These are phyloP conservation scores for Flaveria brownii DNA, from an alignment of 129 eudicot genomes.

Conservation along the genomic window DNA sequence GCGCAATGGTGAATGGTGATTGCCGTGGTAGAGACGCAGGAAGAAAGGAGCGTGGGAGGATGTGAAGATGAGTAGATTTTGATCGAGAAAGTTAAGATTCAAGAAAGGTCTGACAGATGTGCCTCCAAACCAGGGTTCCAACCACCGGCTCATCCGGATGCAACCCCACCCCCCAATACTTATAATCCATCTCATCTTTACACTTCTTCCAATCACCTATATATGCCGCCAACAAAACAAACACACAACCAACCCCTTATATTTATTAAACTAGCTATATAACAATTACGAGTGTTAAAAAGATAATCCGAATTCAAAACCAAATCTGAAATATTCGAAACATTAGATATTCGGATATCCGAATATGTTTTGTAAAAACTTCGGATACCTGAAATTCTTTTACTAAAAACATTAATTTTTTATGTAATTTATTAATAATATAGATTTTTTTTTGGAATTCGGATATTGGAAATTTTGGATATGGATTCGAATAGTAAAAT, in stretches of 20 bases:
- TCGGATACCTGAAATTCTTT: too few relatives aligned
- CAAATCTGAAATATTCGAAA: too few relatives aligned
- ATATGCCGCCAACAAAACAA: not conserved
- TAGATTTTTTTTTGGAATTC: too few relatives aligned
- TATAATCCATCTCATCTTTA: not conserved
- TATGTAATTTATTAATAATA: too few relatives aligned
- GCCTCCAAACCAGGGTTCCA: slow-evolving; percentile 41
- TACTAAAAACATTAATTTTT: too few relatives aligned
- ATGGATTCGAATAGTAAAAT: too few relatives aligned
- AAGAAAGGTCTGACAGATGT: slow-evolving; percentile 36
- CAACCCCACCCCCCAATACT: slow-evolving; percentile 34
- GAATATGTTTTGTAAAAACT: too few relatives aligned
- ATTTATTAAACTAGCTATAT: too few relatives aligned
- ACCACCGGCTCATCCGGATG: slow-evolving; percentile 43
- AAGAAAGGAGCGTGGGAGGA: slow-evolving; percentile 36
- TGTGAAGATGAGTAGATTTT: slow-evolving; percentile 16
- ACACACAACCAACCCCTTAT: not conserved
- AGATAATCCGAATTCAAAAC: too few relatives aligned
- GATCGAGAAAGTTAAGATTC: slow-evolving; percentile 16
- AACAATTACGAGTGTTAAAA: too few relatives aligned
- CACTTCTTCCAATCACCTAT: not conserved
- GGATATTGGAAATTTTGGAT: too few relatives aligned
- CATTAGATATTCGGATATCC: too few relatives aligned
- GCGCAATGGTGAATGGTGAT: not conserved
- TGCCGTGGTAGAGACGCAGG: slow-evolving; percentile 35